A percentile compares a stretch with the other conserved stretches of the same genome.
Evolutionary conservation across 345 rosid genomes (phyloP).

Genomic region (Salix caprea): DNA sequence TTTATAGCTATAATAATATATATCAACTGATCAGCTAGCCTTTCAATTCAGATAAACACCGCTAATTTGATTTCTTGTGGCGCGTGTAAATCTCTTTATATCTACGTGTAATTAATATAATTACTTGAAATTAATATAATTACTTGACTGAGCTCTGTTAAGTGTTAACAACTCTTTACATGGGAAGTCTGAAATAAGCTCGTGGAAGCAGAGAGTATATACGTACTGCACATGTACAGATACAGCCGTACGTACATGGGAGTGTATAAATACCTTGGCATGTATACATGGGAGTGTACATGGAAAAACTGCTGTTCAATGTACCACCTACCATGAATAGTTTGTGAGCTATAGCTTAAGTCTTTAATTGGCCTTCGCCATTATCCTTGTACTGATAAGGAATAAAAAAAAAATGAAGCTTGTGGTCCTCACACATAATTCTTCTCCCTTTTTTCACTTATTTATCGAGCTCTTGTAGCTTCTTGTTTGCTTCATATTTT

Average conservation of each 20-base stretch:
- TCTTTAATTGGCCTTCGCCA: slow-evolving; percentile 6
- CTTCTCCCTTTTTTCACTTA: slow-evolving; percentile 2
- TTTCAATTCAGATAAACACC: not conserved
- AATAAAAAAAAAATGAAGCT: slow-evolving; percentile 26
- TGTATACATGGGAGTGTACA: not conserved
- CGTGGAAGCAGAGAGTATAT: not conserved
- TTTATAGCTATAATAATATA: not conserved
- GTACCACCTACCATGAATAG: not conserved
- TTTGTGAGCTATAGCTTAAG: not conserved
- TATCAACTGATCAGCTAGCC: not conserved
- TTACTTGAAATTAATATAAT: not conserved
- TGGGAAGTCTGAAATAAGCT: not conserved
- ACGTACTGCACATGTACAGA: not conserved
- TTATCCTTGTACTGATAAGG: slow-evolving; percentile 15
- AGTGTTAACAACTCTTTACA: not conserved
- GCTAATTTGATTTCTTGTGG: not conserved
- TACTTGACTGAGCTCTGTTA: not conserved
- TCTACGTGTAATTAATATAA: not conserved
- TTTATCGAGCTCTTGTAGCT: not conserved
- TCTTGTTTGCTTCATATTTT: slow-evolving; percentile 10
- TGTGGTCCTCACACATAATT: slow-evolving; percentile 39
- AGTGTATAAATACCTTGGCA: too few relatives aligned
- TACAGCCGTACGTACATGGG: not conserved
- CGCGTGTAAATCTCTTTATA: not conserved
- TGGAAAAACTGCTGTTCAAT: not conserved